Evolutionary conservation across 2,329 filamentous ascomycete species (phyloP).

Genomic region (Cytospora piceicola): DNA sequence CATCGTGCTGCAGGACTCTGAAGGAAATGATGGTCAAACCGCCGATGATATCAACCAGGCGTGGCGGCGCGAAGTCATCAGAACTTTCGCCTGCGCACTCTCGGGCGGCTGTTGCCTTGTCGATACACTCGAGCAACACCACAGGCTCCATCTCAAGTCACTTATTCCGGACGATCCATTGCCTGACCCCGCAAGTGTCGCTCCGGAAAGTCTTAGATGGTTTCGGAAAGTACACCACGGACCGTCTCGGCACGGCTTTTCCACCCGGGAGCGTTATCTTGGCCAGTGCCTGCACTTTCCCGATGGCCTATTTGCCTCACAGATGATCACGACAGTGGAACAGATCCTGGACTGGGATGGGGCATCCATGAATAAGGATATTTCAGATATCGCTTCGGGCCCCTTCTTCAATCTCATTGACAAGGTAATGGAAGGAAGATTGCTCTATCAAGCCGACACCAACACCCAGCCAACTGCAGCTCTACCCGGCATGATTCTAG

Average conservation of each 20-base stretch:
- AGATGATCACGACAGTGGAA: too few relatives aligned
- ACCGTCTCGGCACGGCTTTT: not conserved
- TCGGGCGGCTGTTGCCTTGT: not conserved
- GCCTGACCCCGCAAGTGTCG: not conserved
- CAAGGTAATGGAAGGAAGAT: too few relatives aligned
- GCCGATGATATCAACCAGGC: not conserved
- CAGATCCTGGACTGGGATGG: too few relatives aligned
- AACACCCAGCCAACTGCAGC: too few relatives aligned
- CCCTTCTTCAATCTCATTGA: too few relatives aligned
- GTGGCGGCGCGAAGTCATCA: not conserved
- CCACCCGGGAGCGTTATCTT: not conserved
- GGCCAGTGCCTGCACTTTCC: too few relatives aligned
- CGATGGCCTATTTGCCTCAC: too few relatives aligned
- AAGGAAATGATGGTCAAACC: not conserved
- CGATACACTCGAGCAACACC: not conserved
- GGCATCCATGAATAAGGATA: too few relatives aligned
- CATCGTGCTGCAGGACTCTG: not conserved
- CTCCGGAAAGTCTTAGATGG: not conserved
- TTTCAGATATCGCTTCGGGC: too few relatives aligned
- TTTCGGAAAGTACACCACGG: not conserved
- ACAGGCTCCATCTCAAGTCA: not conserved
- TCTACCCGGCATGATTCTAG: too few relatives aligned
- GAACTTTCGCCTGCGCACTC: not conserved
- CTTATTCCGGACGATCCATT: not conserved
- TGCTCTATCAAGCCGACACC: too few relatives aligned